Base-by-base conservation (phyloP, 2,329 filamentous ascomycete species). In the Colletotrichum magnum region DNA sequence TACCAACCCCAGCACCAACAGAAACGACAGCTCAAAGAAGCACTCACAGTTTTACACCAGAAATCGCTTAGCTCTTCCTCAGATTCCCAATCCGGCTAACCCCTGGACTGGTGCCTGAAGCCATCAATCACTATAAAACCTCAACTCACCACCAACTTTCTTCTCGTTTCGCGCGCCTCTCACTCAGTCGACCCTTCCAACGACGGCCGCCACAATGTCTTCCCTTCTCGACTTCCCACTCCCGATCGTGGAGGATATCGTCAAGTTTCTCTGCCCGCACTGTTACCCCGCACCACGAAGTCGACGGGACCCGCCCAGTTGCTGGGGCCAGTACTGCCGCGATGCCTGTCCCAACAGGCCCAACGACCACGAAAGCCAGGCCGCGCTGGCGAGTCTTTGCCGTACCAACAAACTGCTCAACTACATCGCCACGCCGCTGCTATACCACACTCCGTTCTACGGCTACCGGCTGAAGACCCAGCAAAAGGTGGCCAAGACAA, bases 381-480 rank as follows among this genome's bases (percentile, higher is more conserved):
- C n/a, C 15, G 53, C 53, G n/a, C 13, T 57, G 32, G 53, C 53
- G 12, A 41, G 36, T 13, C 53, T 57, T 4, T 45, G 53, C 15
- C 18, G 13, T 3, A 43, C 53, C 10, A 45, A 28, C 39, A 57
- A 16, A 16, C 28, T 43, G 12, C 32, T 57, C 21, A 57, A 57
- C 53, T 24, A 21, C 21, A 57, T 57, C 18, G 53, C 53, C 18
- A 57, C 39, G 39, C 53, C 39, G 15, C n/a, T 43, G 4, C 21
- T 57, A 4, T 57, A 57, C 18, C 39, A 57, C 28, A 16, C 9
- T 36, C 39, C 21, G 21, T 52, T 52, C 28, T 26, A 5, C 24
- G 45, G 45, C 45, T 18, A n/a, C 45, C 45, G n/a, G 45, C 18
- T n/a, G 45, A 18, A 52, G 15, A 1, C 7, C 24, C 48, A 52